Evolutionary conservation across 2,329 filamentous ascomycete species (phyloP), one percentile per base, ranked within the genome.

Genomic region (Fusarium sp.): DNA sequence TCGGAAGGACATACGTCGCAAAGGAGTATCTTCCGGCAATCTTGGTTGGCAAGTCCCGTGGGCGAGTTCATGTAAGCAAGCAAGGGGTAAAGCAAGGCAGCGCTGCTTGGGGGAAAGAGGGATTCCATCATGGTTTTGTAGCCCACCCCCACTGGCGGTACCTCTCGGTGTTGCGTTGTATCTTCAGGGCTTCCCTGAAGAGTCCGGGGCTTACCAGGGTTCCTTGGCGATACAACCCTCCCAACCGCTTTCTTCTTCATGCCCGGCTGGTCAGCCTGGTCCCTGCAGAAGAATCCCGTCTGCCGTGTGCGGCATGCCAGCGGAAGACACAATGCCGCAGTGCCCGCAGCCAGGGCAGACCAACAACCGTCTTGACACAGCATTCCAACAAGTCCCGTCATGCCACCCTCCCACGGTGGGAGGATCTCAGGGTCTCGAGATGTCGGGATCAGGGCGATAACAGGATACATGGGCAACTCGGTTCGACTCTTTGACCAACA

Each of bases 331-430:
- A 36, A 27, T 63, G 38, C 71, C 65, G 59, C 66, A 68, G 35
- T 72, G 63, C 50, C 61, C 65, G 35, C 59, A 61, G 64, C 27
- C 40, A 57, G 33, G 38, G 20, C 62, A 73, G 35, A 54, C 63
- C 67, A 63, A 54, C 63, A 50, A 42, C 54, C 35, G 33, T 63
- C 58, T 68, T 56, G 57, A 57, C 59, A 38, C 61, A 72, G 38
- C 64, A 72, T 69, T 71, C 63, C 74, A 66, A 68, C 36, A 63
- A 68, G 66, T 57, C 63, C 45, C 45, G 31, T 65, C 40, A 60
- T 69, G 50, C 58, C 38, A 54, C 58, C 40, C 38, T 33, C 33
- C 29, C 62, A 73, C 66, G 72, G 57, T 56, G 56, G 35, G 27
- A 63, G 64, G 52, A 45, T 40, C 70, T 65, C 68, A 63, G 35